Conservation (phyloP, 257 asterid species). For the Solanum stenotomum region DNA sequence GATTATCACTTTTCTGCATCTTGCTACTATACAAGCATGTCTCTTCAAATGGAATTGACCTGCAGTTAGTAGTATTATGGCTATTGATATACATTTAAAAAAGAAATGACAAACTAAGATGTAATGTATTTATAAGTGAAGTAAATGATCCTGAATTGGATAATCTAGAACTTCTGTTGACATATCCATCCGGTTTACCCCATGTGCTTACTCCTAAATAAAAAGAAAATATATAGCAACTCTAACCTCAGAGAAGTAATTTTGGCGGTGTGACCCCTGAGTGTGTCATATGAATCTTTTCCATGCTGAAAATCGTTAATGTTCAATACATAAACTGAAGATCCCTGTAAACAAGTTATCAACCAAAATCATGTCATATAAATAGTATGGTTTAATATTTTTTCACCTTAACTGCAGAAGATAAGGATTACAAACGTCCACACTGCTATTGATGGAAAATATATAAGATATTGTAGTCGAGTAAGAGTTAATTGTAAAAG, state of each 20-base stretch:
- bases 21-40: constrained; percentile 18
- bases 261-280: constrained; percentile 54
- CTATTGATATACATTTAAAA: not conserved
- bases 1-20: constrained; percentile 27
- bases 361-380: not conserved
- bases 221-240: constrained; percentile 4
- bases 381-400: not conserved
- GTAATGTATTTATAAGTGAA: not conserved
- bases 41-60: constrained; percentile 46
- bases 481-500: not conserved
- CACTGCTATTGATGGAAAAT: not conserved
- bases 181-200: not conserved
- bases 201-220: not conserved
- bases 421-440: not conserved
- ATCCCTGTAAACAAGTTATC: constrained; percentile 37
- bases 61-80: constrained; percentile 14
- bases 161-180: not conserved
- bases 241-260: constrained; percentile 64
- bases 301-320: constrained; percentile 18
- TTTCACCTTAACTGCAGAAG: not conserved
- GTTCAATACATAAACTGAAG: constrained; percentile 22
- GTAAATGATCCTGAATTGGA: not conserved
- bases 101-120: not conserved
- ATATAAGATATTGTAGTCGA: not conserved
- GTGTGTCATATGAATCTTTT: constrained; percentile 8